Evolutionary conservation across 805 yeast species (phyloP).

Genomic region (Starmera dryadoides): DNA sequence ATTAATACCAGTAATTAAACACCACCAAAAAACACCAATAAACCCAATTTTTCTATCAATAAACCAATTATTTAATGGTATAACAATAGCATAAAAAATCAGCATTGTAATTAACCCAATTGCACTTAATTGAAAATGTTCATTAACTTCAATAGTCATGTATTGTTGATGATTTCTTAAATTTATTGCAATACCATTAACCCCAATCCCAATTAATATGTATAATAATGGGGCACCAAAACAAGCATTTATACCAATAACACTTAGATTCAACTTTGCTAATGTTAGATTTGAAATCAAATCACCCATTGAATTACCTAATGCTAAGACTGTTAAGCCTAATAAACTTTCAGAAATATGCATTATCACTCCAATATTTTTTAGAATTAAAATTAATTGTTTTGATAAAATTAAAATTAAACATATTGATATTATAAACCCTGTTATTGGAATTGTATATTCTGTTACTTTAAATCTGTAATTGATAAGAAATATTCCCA

Average conservation of each 20-base stretch:
- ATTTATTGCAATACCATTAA: constrained; percentile 52
- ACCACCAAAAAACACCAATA: constrained; percentile 20
- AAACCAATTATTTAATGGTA: constrained; percentile 17
- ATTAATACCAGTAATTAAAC: constrained; percentile 14
- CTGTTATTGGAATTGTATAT: constrained; percentile 32
- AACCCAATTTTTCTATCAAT: constrained; percentile 18
- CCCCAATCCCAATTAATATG: constrained; percentile 71
- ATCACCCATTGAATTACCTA: constrained; percentile 92
- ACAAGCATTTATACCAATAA: constrained; percentile 93
- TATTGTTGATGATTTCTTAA: constrained; percentile 1
- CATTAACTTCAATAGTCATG: constrained; percentile 11
- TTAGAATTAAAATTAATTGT: constrained; percentile 59
- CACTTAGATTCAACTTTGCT: constrained; percentile 73
- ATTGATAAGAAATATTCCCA: not conserved
- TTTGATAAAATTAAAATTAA: constrained; percentile 68
- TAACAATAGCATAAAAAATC: constrained; percentile 11
- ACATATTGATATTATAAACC: constrained; percentile 59
- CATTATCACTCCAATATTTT: constrained; percentile 51
- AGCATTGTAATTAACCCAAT: constrained; percentile 15
- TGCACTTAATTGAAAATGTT: constrained; percentile 17
- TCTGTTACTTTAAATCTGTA: not conserved
- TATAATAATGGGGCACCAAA: constrained; percentile 88
- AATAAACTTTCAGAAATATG: constrained; percentile 68
- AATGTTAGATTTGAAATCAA: constrained; percentile 76
- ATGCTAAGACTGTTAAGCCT: constrained; percentile 83